Conservation (phyloP, 163 green algal genomes). For the Coccomyxa subellipsoidea region DNA sequence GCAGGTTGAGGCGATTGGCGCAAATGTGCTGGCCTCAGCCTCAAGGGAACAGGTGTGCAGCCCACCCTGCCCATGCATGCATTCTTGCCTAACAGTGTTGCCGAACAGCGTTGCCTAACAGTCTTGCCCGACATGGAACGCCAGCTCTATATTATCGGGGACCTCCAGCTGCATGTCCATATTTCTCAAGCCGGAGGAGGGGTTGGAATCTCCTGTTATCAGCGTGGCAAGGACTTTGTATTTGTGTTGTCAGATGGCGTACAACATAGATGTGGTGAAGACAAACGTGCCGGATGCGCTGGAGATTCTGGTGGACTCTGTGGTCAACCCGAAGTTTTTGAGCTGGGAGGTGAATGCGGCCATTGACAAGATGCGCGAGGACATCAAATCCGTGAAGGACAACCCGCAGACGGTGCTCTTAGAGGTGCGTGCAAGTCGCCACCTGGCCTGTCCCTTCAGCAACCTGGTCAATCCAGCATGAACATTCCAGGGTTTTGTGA, state of each 20-base stretch:
- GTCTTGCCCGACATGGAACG: too few relatives aligned
- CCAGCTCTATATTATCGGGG: too few relatives aligned
- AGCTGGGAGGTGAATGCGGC: constrained; percentile 73
- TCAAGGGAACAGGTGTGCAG: constrained; percentile 80
- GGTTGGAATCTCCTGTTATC: too few relatives aligned
- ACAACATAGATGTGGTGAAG: constrained; percentile 88
- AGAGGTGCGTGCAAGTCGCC: constrained; percentile 30
- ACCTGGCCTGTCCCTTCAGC: background rate
- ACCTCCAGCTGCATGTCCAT: too few relatives aligned
- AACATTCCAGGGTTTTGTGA: background rate
- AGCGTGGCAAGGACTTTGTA: background rate
- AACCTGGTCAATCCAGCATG: background rate
- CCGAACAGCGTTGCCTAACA: too few relatives aligned
- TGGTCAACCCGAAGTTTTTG: constrained; percentile 83
- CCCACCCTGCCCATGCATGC: constrained; percentile 76
- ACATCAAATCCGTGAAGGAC: constrained; percentile 44
- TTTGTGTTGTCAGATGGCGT: constrained; percentile 74
- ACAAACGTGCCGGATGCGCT: constrained; percentile 73
- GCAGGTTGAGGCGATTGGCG: constrained; percentile 85
- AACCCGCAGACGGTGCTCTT: constrained; percentile 52
- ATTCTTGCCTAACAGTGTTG: too few relatives aligned
- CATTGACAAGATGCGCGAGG: constrained; percentile 51
- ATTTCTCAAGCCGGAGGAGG: too few relatives aligned
- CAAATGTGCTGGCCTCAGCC: constrained; percentile 78
- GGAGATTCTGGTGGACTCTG: constrained; percentile 86